Base-by-base conservation (phyloP, 768 basidiomycete species). In the Suillus subaureus region DNA sequence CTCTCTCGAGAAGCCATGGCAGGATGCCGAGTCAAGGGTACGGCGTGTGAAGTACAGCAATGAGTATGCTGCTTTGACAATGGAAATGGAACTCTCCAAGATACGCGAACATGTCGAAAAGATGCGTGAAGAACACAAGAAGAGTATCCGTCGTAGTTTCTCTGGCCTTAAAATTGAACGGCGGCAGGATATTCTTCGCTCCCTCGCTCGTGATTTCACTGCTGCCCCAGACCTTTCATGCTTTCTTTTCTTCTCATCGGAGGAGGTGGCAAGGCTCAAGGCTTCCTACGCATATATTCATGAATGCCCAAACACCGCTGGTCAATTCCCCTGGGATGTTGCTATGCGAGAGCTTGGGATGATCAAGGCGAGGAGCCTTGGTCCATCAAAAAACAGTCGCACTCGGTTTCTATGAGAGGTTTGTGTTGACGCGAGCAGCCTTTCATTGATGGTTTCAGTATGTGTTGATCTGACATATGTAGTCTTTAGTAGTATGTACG, bases 251-350 rank as follows among this genome's bases (percentile, higher is more conserved):
- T 67, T 69, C 57, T 69, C 68, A 42, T 72, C 70, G 7, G 73
- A 68, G 4, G 68, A 74, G 21, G 72, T 81, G 2, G 70, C 73
- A 12, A 73, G 78, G 3, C 64, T 87, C 57, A 81, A 80, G 67
- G 86, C 85, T 11, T 85, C 85, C 28, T 85, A 80, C 62, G 85
- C 85, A 0, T 87, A 88, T 70, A 42, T 75, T 1, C 75, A 79
- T 62, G 83, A 82, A 66, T 28, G 23, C 23, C 68, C 69, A 52
- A 62, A 65, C 40, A 63, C 49, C 3, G 42, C 26, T 2, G 72
- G 77, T 6, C 76, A 81, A 18, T 86, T 87, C 69, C 84, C 87
- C 0, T 88, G 80, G 78, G 79, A 87, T 70, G 80, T 89, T 39
- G 84, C 86, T 2, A 82, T 85, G 75, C 77, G 86, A 7, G 81